Conservation (phyloP, 2,329 filamentous ascomycete species). For the Acrodontium crateriforme region DNA sequence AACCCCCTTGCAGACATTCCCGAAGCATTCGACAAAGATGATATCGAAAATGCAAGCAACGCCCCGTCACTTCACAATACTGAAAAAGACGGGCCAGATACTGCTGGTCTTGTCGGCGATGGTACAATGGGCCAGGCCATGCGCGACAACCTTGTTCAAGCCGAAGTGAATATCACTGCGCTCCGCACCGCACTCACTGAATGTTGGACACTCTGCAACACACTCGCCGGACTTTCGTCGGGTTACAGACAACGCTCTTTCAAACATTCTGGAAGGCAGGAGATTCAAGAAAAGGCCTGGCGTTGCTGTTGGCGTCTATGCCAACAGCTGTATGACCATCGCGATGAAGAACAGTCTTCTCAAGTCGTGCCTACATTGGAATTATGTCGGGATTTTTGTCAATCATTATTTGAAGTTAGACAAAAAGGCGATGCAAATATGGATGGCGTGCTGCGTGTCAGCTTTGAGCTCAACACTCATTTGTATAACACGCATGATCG, state of each 20-base stretch:
- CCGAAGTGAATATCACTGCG: slow-evolving; percentile 50
- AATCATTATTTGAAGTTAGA: slow-evolving; percentile 76
- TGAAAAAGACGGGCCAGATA: slow-evolving; percentile 12
- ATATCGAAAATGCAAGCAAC: slow-evolving; percentile 22
- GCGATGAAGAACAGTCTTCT: slow-evolving; percentile 54
- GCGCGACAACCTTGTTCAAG: slow-evolving; percentile 31
- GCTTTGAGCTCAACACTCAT: slow-evolving; percentile 91
- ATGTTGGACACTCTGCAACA: slow-evolving; percentile 92
- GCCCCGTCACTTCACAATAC: too few species aligned
- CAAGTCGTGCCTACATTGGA: slow-evolving; percentile 66
- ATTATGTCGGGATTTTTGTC: slow-evolving; percentile 82
- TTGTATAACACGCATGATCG: slow-evolving; percentile 85
- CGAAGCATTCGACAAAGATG: slow-evolving; percentile 27
- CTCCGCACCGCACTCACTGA: slow-evolving; percentile 68
- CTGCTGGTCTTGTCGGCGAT: slow-evolving; percentile 21
- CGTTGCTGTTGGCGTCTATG: slow-evolving; percentile 89
- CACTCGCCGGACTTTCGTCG: slow-evolving; percentile 69
- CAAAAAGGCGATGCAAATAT: slow-evolving; percentile 62
- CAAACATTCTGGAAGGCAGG: slow-evolving; percentile 56
- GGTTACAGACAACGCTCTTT: slow-evolving; percentile 71
- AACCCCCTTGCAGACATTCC: slow-evolving; percentile 29
- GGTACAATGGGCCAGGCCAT: slow-evolving; percentile 38
- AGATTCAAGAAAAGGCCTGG: slow-evolving; percentile 79
- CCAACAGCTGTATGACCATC: slow-evolving; percentile 72
- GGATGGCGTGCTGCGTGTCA: slow-evolving; percentile 80